Evolutionary conservation across 2,329 filamentous ascomycete species (phyloP).

Genomic region (Fusarium austroafricanum): DNA sequence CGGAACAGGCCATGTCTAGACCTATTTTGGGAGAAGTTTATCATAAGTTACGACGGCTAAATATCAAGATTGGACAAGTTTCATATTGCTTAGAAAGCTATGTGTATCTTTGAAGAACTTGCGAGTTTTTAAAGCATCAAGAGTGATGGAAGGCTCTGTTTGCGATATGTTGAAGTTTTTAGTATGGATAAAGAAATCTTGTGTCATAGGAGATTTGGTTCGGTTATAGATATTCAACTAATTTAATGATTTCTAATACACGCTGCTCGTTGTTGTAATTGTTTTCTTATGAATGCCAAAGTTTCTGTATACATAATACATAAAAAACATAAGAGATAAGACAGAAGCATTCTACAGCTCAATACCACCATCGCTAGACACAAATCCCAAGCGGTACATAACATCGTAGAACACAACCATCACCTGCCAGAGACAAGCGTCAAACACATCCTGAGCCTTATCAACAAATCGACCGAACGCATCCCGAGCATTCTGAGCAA

Average conservation of each 20-base stretch:
- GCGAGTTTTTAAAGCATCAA: too few relatives aligned
- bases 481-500: neutral
- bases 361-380: neutral
- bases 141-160: too few relatives aligned
- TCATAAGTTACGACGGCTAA: fast-evolving
- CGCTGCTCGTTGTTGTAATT: too few relatives aligned
- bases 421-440: conserved; percentile 4
- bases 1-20: neutral
- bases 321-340: neutral
- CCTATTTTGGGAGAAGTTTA: neutral
- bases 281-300: too few relatives aligned
- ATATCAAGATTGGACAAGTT: fast-evolving
- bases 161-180: too few relatives aligned
- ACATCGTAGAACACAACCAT: conserved; percentile 9
- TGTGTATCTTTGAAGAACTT: too few relatives aligned
- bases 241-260: neutral
- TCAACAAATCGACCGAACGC: neutral
- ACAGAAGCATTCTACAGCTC: neutral
- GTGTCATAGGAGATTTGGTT: neutral
- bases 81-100: neutral
- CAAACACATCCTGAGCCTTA: conserved; percentile 8
- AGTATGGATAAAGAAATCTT: neutral
- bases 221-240: neutral
- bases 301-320: too few relatives aligned
- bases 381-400: neutral